These are phyloP conservation scores for Spinacia oleracea DNA, from an alignment of 179 eudicot species.

Conservation along the genomic window DNA sequence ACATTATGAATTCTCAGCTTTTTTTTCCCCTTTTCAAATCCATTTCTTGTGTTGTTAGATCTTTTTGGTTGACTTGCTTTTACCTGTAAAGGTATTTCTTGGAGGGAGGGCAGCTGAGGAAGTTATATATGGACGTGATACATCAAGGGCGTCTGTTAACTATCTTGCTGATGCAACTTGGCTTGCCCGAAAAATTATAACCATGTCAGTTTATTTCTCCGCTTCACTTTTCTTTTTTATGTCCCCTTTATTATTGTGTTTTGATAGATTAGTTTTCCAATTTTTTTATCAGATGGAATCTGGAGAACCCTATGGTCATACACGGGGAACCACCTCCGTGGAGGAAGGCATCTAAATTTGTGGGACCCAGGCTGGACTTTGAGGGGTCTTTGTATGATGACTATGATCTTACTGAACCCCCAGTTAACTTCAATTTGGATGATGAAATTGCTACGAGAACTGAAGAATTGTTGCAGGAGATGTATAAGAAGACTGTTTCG, in stretches of 20 bases:
- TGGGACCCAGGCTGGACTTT: constrained; percentile 87
- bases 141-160: constrained; percentile 80
- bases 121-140: constrained; percentile 79
- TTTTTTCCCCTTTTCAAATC: neutral
- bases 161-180: constrained; percentile 98
- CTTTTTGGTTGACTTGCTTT: constrained; percentile 13
- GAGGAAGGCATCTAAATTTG: constrained; percentile 63
- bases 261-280: constrained; percentile 6
- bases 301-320: constrained; percentile 86
- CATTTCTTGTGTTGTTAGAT: neutral
- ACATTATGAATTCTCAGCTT: constrained; percentile 8
- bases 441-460: constrained; percentile 71
- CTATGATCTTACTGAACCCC: constrained; percentile 61
- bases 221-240: neutral
- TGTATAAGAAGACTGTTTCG: constrained; percentile 61
- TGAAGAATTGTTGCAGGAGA: constrained; percentile 62
- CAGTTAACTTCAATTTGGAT: constrained; percentile 71
- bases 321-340: constrained; percentile 95
- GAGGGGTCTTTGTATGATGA: constrained; percentile 78
- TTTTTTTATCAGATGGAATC: constrained; percentile 63
- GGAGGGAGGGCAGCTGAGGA: constrained; percentile 99
- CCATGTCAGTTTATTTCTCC: constrained; percentile 53
- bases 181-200: constrained; percentile 93
- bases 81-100: constrained; percentile 58
- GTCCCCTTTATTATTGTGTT: neutral